These are phyloP conservation scores for Peronospora belbahrii DNA, from an alignment of 352 stramenopile species.

Conservation along the genomic window DNA sequence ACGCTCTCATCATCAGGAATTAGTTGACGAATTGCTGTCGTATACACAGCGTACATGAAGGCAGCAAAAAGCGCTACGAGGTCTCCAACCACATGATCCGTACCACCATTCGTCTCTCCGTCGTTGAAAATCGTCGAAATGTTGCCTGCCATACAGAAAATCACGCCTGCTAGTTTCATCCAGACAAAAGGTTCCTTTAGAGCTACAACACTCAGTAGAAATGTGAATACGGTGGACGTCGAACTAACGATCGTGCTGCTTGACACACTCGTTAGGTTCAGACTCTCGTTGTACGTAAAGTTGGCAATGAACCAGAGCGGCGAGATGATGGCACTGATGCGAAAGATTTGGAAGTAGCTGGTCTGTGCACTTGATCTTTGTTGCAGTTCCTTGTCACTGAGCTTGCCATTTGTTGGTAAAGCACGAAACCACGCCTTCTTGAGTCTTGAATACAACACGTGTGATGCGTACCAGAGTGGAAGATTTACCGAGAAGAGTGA, in stretches of 20 bases:
- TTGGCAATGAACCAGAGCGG: slow-evolving; percentile 94
- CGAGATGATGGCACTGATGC: slow-evolving; percentile 67
- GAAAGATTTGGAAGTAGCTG: slow-evolving; percentile 36
- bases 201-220: slow-evolving; percentile 78
- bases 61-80: slow-evolving; percentile 66
- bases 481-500: slow-evolving; percentile 82
- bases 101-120: slow-evolving; percentile 13
- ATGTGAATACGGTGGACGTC: slow-evolving; percentile 92
- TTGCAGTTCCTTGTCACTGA: slow-evolving; percentile 32
- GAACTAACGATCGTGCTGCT: slow-evolving; percentile 92
- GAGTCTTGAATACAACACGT: slow-evolving; percentile 35
- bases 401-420: slow-evolving; percentile 29
- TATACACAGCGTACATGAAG: slow-evolving; percentile 92
- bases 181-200: slow-evolving; percentile 76
- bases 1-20: slow-evolving; percentile 82
- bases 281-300: slow-evolving; percentile 89
- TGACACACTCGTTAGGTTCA: slow-evolving; percentile 90
- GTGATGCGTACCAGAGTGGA: slow-evolving; percentile 61
- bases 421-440: slow-evolving; percentile 31
- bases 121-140: slow-evolving; percentile 84
- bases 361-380: slow-evolving; percentile 24
- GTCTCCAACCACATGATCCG: slow-evolving; percentile 48
- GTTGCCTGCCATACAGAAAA: slow-evolving; percentile 83
- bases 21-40: slow-evolving; percentile 70
- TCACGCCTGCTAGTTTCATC: slow-evolving; percentile 77